Percentiles rank a stretch among this genome's conserved stretches.
These are phyloP conservation scores for Paulinella micropora DNA, from an alignment of 78 protist species.

Conservation along the genomic window DNA sequence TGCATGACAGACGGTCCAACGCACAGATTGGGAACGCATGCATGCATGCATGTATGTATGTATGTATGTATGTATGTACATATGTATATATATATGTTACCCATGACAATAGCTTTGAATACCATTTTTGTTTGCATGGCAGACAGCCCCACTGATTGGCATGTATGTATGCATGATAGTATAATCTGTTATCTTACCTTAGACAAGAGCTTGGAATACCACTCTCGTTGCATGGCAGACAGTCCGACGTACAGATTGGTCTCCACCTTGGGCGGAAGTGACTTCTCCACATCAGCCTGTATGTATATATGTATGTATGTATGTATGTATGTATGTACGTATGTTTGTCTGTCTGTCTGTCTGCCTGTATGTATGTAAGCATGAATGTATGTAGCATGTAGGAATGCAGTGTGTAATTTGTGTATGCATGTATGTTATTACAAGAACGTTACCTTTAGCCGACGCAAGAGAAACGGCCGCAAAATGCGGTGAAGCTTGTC, in stretches of 20 bases:
- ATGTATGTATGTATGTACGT: neutral
- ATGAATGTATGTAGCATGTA: too few species aligned
- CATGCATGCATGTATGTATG: too few species aligned
- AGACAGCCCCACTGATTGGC: too few species aligned
- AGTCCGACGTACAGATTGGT: constrained; percentile 44
- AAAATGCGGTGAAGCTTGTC: neutral
- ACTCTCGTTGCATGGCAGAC: constrained; percentile 8
- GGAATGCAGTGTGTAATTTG: neutral
- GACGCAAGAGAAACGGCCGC: constrained; percentile 29
- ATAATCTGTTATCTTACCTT: too few species aligned
- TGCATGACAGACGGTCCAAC: too few species aligned
- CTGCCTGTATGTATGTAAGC: too few species aligned
- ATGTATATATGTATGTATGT: neutral
- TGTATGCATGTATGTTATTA: neutral
- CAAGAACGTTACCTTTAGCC: constrained; percentile 47
- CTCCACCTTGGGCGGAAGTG: constrained; percentile 70
- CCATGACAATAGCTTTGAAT: neutral
- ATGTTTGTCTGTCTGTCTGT: neutral
- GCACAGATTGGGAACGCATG: too few species aligned
- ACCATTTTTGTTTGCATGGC: neutral
- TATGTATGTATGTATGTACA: constrained; percentile 4
- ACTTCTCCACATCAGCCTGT: constrained; percentile 58
- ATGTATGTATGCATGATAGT: neutral
- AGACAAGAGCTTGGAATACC: neutral
- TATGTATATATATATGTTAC: constrained; percentile 5